Evolutionary conservation across 371 early-diverging fungal species (phyloP).

Genomic region (Rhizopus arrhizus): DNA sequence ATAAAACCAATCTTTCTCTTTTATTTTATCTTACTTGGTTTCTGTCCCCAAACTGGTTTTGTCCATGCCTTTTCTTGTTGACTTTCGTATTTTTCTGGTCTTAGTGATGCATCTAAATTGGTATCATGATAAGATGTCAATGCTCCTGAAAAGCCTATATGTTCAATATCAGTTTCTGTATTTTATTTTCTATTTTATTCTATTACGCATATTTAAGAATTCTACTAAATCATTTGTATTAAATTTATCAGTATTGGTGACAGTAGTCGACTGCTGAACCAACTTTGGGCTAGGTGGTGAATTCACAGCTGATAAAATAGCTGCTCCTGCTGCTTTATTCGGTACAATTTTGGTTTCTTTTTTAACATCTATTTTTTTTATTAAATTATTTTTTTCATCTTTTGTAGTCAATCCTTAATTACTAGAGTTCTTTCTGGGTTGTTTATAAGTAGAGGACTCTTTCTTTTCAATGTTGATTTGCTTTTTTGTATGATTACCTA

Average conservation of each 20-base stretch:
- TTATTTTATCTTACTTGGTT: constrained; percentile 7
- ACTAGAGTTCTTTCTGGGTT: constrained; percentile 25
- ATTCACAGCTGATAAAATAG: constrained; percentile 31
- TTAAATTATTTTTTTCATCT: neutral
- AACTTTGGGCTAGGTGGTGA: constrained; percentile 21
- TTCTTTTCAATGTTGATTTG: constrained; percentile 17
- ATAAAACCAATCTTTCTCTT: neutral
- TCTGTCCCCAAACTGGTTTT: constrained; percentile 27
- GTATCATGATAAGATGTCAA: constrained; percentile 37
- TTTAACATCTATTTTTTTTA: constrained; percentile 1
- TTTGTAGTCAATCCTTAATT: neutral
- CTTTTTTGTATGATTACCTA: constrained; percentile 28
- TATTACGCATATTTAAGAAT: constrained; percentile 35
- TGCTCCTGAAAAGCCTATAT: constrained; percentile 29
- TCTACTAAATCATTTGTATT: constrained; percentile 26
- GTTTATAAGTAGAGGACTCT: constrained; percentile 15
- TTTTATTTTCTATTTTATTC: neutral
- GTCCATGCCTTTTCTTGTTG: constrained; percentile 11
- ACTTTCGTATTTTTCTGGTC: constrained; percentile 31
- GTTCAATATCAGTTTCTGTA: neutral
- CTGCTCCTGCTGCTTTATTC: constrained; percentile 32
- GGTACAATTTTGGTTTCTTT: constrained; percentile 5
- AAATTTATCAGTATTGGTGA: constrained; percentile 16
- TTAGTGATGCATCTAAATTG: constrained; percentile 30
- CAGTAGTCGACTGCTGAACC: constrained; percentile 12